phyloP scores from a whole-genome alignment of 306 rosid genomes.

The Carpinus viminea region DNA sequence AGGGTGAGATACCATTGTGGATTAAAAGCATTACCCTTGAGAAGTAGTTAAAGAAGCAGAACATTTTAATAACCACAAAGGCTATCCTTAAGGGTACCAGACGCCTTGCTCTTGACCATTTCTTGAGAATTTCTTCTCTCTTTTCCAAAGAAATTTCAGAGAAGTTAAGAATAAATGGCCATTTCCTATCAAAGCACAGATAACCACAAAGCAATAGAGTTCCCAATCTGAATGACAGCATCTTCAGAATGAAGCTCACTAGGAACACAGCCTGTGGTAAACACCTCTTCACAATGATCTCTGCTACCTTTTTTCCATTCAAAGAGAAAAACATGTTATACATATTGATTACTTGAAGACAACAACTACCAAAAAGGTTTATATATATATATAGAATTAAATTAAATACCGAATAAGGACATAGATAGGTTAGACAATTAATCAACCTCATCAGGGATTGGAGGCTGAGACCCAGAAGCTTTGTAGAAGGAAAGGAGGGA shows the following conservation, averaged over 20 bases:
- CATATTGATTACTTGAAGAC: neutral
- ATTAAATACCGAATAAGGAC: neutral
- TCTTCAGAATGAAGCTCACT: slow-evolving; percentile 44
- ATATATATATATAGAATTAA: neutral
- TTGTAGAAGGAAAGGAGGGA: slow-evolving; percentile 42
- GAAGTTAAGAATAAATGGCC: slow-evolving; percentile 77
- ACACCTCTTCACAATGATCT: slow-evolving; percentile 46
- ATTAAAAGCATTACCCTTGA: slow-evolving; percentile 58
- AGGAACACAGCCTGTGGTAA: slow-evolving; percentile 42
- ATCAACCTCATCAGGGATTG: slow-evolving; percentile 80
- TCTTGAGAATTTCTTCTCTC: slow-evolving; percentile 61
- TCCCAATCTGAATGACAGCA: slow-evolving; percentile 72
- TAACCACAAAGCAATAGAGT: slow-evolving; percentile 69
- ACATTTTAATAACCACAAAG: slow-evolving; percentile 60
- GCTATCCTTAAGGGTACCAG: slow-evolving; percentile 45
- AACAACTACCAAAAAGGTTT: neutral
- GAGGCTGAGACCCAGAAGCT: slow-evolving; percentile 57
- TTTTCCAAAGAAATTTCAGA: slow-evolving; percentile 72
- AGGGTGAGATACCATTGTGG: neutral
- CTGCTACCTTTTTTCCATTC: slow-evolving; percentile 61
- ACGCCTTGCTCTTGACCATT: slow-evolving; percentile 60
- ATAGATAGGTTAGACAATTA: neutral
- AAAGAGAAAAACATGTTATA: neutral
- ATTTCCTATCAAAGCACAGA: slow-evolving; percentile 54
- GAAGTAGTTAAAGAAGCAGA: slow-evolving; percentile 68